phyloP scores from a whole-genome alignment of 148 eudicot genomes.

The Hydrangea macrophylla region DNA sequence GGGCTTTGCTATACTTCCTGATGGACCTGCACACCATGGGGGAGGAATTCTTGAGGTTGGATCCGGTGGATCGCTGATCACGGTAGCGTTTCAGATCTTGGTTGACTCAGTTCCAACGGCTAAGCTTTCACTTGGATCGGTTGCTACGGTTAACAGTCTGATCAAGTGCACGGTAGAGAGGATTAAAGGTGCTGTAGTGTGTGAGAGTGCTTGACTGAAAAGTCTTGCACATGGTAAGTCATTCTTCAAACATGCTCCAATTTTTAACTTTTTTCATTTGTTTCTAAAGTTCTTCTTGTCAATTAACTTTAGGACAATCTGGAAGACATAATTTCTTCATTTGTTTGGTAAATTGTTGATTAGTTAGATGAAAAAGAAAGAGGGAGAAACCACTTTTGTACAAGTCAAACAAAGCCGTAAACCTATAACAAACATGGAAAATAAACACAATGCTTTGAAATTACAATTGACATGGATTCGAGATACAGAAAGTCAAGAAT shows the following conservation, averaged over 20 bases:
- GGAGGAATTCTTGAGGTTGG: constrained; percentile 48
- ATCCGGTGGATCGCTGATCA: constrained; percentile 73
- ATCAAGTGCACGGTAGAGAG: constrained; percentile 97
- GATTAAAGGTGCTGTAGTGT: constrained; percentile 74
- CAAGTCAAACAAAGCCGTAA: too few relatives aligned
- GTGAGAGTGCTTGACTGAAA: constrained; percentile 37
- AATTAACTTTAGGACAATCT: neutral
- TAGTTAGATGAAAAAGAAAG: neutral
- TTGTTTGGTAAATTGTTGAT: neutral
- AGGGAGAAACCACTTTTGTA: too few relatives aligned
- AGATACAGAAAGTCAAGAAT: too few relatives aligned
- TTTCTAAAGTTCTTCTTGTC: neutral
- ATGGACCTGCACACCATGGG: constrained; percentile 52
- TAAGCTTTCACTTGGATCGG: constrained; percentile 89
- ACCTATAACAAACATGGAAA: too few relatives aligned
- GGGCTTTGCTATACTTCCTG: constrained; percentile 95
- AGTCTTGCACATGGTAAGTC: constrained; percentile 29
- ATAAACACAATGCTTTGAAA: too few relatives aligned
- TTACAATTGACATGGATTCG: too few relatives aligned
- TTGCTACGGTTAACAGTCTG: constrained; percentile 90
- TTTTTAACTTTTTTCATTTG: neutral
- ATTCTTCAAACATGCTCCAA: neutral
- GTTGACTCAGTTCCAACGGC: constrained; percentile 99
- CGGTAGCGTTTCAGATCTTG: constrained; percentile 91
- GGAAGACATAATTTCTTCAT: neutral